A percentile compares a stretch with the other conserved stretches of the same genome.
These are phyloP conservation scores for Dentipellis fragilis DNA, from an alignment of 768 basidiomycete genomes.

Conservation along the genomic window DNA sequence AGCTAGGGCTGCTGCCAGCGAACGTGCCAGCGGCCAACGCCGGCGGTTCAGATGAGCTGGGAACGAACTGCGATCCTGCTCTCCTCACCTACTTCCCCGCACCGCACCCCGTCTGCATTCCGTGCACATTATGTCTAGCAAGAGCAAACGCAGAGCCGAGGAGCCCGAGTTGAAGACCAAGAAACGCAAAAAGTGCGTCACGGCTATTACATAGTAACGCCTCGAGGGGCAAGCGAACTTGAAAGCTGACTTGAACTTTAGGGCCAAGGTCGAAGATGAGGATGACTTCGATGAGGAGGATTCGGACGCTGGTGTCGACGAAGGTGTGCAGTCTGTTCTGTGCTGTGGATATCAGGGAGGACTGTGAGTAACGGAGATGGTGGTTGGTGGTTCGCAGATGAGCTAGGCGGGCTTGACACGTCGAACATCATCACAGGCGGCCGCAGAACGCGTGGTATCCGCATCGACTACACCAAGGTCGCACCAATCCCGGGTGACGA, in stretches of 20 bases:
- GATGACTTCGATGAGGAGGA: conserved; percentile 17
- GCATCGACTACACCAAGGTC: conserved; percentile 21
- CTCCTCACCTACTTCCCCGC: too few species aligned
- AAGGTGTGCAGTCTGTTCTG: conserved; percentile 13
- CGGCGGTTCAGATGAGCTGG: too few species aligned
- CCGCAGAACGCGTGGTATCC: conserved; percentile 19
- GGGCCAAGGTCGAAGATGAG: conserved; percentile 19
- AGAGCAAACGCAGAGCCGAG: background rate
- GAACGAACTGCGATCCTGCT: too few species aligned
- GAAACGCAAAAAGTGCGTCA: conserved; percentile 15
- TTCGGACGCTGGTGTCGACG: conserved; percentile 17
- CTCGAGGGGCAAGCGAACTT: too few species aligned
- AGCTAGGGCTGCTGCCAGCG: too few species aligned
- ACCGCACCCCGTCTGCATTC: too few species aligned
- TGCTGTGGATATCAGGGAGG: background rate
- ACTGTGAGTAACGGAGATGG: too few species aligned
- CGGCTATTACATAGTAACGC: too few species aligned
- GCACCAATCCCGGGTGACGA: conserved; percentile 17
- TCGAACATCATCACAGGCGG: conserved; percentile 13
- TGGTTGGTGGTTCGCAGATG: conserved; percentile 9
- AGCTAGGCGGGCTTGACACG: conserved; percentile 16
- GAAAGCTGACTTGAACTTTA: conserved; percentile 6
- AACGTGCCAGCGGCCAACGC: too few species aligned
- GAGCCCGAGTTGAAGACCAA: background rate
- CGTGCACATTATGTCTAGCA: background rate